Evolutionary conservation across 495 filamentous ascomycete genomes (phyloP).

Genomic region (Penicillium ucsense): DNA sequence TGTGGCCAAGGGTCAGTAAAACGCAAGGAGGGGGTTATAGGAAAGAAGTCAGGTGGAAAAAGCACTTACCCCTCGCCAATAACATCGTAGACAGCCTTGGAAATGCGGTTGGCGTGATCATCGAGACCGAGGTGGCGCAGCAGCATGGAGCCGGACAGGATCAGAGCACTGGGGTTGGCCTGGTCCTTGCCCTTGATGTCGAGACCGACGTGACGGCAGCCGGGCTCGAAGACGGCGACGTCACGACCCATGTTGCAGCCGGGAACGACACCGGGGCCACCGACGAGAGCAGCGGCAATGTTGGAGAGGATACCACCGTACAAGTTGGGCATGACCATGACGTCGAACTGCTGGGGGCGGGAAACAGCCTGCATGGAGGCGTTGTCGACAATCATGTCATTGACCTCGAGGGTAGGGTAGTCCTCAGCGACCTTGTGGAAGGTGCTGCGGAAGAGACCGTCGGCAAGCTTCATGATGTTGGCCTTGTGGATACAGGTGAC

Average conservation of each 20-base stretch:
- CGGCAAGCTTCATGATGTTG: conserved; percentile 99
- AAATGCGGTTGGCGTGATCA: conserved; percentile 95
- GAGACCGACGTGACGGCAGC: conserved; percentile 95
- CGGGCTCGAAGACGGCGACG: conserved; percentile 96
- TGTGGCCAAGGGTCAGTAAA: conserved; percentile 28
- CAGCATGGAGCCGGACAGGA: conserved; percentile 92
- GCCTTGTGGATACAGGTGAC: conserved; percentile 99
- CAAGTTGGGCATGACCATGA: conserved; percentile 99
- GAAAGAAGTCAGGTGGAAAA: neutral
- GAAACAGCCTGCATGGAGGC: conserved; percentile 98
- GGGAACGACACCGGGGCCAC: conserved; percentile 92
- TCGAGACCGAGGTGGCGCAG: conserved; percentile 92
- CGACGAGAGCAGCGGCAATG: conserved; percentile 96
- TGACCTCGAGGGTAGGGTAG: conserved; percentile 85
- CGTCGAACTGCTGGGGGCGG: conserved; percentile 93
- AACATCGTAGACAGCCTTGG: conserved; percentile 92
- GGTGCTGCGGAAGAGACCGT: conserved; percentile 95
- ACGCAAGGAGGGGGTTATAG: conserved; percentile 14
- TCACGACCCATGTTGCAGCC: conserved; percentile 99
- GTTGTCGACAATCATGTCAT: conserved; percentile 99
- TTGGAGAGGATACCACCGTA: conserved; percentile 99
- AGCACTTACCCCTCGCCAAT: conserved; percentile 79
- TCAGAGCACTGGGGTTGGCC: conserved; percentile 92
- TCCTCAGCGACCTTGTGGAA: conserved; percentile 88
- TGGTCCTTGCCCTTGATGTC: conserved; percentile 99